These are phyloP conservation scores for Datura wrightii DNA, from an alignment of 257 asterid genomes.

Conservation along the genomic window DNA sequence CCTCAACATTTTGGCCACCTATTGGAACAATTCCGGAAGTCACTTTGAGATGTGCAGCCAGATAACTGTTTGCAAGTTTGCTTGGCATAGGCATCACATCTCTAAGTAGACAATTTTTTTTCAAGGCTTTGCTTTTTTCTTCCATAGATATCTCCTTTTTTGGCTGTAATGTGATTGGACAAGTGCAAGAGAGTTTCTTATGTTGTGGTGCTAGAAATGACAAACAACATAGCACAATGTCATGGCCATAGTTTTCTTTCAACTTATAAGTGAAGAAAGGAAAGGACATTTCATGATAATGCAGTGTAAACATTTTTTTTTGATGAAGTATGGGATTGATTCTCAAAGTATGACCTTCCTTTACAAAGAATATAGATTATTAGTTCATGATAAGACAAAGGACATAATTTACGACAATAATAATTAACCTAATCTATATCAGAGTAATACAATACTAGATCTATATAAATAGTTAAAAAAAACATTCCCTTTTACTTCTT, in stretches of 20 bases:
- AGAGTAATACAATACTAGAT: background rate
- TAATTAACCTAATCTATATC: background rate
- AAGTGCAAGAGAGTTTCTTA: background rate
- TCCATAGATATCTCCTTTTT: background rate
- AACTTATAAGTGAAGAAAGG: conserved; percentile 8
- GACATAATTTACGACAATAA: background rate
- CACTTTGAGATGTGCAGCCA: background rate
- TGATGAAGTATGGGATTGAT: background rate
- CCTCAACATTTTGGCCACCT: background rate
- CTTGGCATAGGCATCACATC: background rate
- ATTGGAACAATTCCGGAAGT: background rate
- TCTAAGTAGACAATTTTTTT: background rate
- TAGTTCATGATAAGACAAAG: background rate
- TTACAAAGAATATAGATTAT: background rate
- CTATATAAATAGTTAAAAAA: background rate
- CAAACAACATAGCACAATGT: background rate
- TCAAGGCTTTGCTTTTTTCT: no score
- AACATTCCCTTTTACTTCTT: background rate
- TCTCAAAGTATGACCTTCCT: conserved; percentile 1
- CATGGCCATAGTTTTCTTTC: background rate
- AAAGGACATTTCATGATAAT: background rate
- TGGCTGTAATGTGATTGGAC: background rate
- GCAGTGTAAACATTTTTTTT: background rate
- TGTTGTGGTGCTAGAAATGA: background rate
- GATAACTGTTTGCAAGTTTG: background rate